Evolutionary conservation across 441 rosid species (phyloP), one percentile per base, ranked within the genome.

Genomic region (Croton laevigatus): DNA sequence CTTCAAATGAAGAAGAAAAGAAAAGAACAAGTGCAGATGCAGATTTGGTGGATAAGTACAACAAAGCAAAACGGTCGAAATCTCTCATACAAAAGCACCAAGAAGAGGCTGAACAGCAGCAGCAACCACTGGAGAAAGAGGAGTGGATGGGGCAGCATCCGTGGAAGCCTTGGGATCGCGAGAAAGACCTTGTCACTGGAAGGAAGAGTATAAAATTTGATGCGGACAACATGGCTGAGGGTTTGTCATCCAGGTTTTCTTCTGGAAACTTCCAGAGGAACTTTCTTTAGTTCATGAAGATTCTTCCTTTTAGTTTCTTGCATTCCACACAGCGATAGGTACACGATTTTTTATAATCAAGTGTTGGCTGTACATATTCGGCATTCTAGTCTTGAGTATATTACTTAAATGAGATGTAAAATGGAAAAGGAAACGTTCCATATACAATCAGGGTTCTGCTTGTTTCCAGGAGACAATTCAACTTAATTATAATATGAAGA

Each of bases 121-220:
- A 48, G 52, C 52, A 3, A 17, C 44, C 44, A 8, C 17, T 58
- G 32, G 90, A 87, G 79, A 87, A 85, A 61, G 94, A 80, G 60
- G 97, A 90, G 73, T 94, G 98, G 97, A 78, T 64, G 5, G 97
- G 93, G 42, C 83, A 91, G 6, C 98, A 94, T 80, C 97, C 97
- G 8, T 94, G 98, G 98, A 94, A 89, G 83, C 98, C 98, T 11
- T 91, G 97, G 98, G 98, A 94, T 71, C 85, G 97, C 6, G 97
- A 94, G 77, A 91, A 90, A 76, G 98, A 94, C 80, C 78, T 91
- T 40, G 72, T 64, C 2, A 96, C 94, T 0, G 97, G 94, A 65
- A 86, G 98, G 81, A 86, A 87, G 75, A 84, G 61, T 20, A 82
- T 90, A 59, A 90, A 91, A 14, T 73, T 94, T 0, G 96, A 91